Evolutionary conservation across 1,284 basidiomycete species (phyloP).

Genomic region (Coniferiporia weirii): DNA sequence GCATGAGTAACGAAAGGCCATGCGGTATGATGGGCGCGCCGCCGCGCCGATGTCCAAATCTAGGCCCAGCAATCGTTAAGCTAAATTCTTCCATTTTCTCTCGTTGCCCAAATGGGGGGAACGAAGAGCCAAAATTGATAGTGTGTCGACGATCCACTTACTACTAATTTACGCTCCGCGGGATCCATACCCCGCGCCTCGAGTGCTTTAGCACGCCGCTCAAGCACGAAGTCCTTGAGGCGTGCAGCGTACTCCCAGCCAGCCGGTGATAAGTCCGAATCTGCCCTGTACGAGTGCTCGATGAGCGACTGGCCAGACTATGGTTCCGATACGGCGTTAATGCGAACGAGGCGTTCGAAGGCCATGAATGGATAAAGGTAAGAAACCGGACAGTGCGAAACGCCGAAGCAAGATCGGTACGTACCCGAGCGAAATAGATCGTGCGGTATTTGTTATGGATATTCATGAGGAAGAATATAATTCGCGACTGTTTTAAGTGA

Average conservation of each 20-base stretch:
- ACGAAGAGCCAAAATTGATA: not conserved
- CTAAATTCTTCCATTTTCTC: too few species aligned
- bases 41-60: slow-evolving; percentile 96
- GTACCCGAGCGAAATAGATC: slow-evolving; percentile 88
- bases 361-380: not conserved
- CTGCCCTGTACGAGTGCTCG: slow-evolving; percentile 98
- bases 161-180: slow-evolving; percentile 67
- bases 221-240: slow-evolving; percentile 80
- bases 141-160: slow-evolving; percentile 33
- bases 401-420: slow-evolving; percentile 24
- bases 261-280: slow-evolving; percentile 91
- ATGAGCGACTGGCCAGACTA: slow-evolving; percentile 93
- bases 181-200: slow-evolving; percentile 63
- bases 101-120: not conserved
- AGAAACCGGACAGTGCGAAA: not conserved
- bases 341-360: not conserved
- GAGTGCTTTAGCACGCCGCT: slow-evolving; percentile 64
- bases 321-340: not conserved
- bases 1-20: slow-evolving; percentile 79
- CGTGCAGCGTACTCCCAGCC: slow-evolving; percentile 94
- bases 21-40: slow-evolving; percentile 91
- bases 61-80: slow-evolving; percentile 28
- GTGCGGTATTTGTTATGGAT: slow-evolving; percentile 90
- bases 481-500: slow-evolving; percentile 60
- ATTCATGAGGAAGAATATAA: slow-evolving; percentile 98